Conservation (phyloP, 83 land plant species). For the Isoetes engelmannii region DNA sequence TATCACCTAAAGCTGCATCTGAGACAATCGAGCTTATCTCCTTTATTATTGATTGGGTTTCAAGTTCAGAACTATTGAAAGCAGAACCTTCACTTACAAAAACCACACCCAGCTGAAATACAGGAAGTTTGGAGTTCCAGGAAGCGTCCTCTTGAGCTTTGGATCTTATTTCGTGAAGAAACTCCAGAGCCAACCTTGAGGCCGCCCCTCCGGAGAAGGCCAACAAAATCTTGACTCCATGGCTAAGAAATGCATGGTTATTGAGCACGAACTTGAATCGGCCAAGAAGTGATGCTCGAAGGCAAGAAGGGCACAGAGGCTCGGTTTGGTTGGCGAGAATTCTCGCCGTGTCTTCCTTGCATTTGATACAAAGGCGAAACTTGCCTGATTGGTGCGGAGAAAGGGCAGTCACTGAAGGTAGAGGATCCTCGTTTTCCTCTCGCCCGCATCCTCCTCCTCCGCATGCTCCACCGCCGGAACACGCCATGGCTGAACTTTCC, state of each 20-base stretch:
- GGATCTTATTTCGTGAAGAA: conserved; percentile 69
- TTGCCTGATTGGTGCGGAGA: no score
- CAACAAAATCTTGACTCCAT: conserved; percentile 64
- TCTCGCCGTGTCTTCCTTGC: conserved; percentile 43
- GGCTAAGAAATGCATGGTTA: conserved; percentile 53
- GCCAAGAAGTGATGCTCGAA: conserved; percentile 47
- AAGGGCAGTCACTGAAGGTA: no score
- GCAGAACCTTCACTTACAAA: conserved; percentile 61
- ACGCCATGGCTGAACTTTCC: no score
- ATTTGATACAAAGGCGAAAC: conserved; percentile 43
- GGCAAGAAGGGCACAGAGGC: conserved; percentile 61
- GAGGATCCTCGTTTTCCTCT: no score
- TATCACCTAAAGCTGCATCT: conserved; percentile 34
- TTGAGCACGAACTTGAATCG: conserved; percentile 81
- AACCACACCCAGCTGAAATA: conserved; percentile 80
- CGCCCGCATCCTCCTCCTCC: no score
- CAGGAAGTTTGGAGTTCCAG: conserved; percentile 49
- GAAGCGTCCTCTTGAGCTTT: conserved; percentile 73
- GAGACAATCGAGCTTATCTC: conserved; percentile 50
- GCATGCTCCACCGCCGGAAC: no score
- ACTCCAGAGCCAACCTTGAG: conserved; percentile 86
- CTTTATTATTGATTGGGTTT: conserved; percentile 27
- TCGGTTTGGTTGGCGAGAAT: conserved; percentile 32
- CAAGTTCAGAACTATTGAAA: conserved; percentile 14
- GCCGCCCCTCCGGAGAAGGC: conserved; percentile 93